Conservation (phyloP, 768 basidiomycete genomes). For the Cubamyces lactineus region DNA sequence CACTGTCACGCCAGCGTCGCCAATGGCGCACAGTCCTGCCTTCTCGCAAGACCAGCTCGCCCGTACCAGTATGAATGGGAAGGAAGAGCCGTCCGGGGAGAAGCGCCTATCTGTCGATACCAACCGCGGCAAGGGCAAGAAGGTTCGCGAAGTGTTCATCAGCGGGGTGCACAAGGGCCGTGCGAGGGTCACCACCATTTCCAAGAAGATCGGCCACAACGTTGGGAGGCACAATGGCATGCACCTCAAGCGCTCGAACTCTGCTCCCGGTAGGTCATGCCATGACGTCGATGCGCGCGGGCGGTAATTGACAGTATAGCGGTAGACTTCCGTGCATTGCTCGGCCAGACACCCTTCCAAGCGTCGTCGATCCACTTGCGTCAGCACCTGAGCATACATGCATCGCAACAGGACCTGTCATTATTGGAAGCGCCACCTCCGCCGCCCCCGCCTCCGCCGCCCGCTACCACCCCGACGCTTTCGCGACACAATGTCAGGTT, state of each 20-base stretch:
- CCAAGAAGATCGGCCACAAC: conserved; percentile 74
- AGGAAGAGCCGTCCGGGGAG: conserved; percentile 8
- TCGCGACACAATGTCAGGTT: conserved; percentile 40
- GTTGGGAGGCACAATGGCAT: conserved; percentile 55
- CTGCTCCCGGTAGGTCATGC: conserved; percentile 73
- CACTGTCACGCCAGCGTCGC: conserved; percentile 65
- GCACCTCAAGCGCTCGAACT: conserved; percentile 58
- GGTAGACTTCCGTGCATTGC: conserved; percentile 69
- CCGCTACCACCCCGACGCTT: conserved; percentile 29
- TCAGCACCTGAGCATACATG: conserved; percentile 44
- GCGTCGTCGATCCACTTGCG: conserved; percentile 87
- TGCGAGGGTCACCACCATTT: conserved; percentile 73
- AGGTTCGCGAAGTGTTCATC: conserved; percentile 76
- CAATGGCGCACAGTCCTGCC: conserved; percentile 35
- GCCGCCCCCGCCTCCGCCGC: conserved; percentile 51
- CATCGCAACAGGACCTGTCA: conserved; percentile 37
- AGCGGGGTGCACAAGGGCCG: conserved; percentile 74
- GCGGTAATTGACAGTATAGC: conserved; percentile 1
- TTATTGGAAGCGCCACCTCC: conserved; percentile 35
- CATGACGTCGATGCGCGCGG: neutral
- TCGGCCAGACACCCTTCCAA: conserved; percentile 67
- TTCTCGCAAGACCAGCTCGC: conserved; percentile 15
- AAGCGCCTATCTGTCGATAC: conserved; percentile 11
- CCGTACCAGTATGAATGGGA: conserved; percentile 14
- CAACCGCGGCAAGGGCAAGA: conserved; percentile 58